Evolutionary conservation across 1,139 yeast genomes (phyloP).

Genomic region (Geotrichum citri-aurantii): DNA sequence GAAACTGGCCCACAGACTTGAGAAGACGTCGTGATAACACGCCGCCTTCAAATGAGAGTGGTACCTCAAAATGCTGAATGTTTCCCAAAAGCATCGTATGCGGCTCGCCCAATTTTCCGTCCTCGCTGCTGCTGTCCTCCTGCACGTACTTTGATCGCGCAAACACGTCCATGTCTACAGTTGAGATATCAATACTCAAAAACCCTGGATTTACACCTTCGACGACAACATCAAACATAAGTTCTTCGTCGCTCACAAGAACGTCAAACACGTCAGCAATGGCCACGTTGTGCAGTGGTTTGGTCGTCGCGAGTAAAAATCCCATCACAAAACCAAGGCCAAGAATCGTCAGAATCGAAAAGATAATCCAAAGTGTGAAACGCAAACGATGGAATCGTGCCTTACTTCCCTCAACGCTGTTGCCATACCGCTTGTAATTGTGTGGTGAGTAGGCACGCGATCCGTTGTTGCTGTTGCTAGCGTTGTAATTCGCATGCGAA

Average conservation of each 20-base stretch:
- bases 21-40: constrained; percentile 56
- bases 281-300: constrained; percentile 66
- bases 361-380: constrained; percentile 29
- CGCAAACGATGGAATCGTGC: constrained; percentile 28
- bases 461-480: constrained; percentile 4
- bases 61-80: constrained; percentile 59
- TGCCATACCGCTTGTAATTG: constrained; percentile 29
- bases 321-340: constrained; percentile 71
- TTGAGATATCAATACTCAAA: constrained; percentile 57
- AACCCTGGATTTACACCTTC: constrained; percentile 87
- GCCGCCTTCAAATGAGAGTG: constrained; percentile 72
- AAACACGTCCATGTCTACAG: constrained; percentile 77
- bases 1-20: constrained; percentile 60
- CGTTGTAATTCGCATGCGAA: not conserved
- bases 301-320: constrained; percentile 78
- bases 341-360: constrained; percentile 29
- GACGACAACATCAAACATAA: constrained; percentile 70
- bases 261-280: constrained; percentile 61
- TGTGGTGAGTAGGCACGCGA: constrained; percentile 31
- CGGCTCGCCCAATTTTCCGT: constrained; percentile 17
- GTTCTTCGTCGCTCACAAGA: constrained; percentile 76
- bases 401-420: constrained; percentile 16
- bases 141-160: constrained; percentile 64
- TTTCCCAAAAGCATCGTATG: constrained; percentile 75
- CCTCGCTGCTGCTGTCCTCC: constrained; percentile 22